A percentile compares a stretch with the other conserved stretches of the same genome.
Evolutionary conservation across 306 rosid genomes (phyloP).

Genomic region (Vigna unguiculata): DNA sequence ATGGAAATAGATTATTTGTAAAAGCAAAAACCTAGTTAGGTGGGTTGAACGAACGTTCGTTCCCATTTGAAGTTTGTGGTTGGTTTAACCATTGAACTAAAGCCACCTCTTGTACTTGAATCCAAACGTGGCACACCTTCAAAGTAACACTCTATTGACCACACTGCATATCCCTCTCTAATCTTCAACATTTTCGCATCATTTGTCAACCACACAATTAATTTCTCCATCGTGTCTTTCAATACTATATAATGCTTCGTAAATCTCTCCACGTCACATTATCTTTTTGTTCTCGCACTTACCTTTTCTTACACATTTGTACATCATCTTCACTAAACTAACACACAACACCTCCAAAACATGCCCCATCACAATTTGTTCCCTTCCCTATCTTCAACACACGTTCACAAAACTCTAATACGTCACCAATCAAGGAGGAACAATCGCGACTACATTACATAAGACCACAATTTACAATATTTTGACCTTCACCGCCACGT

Average conservation of each 20-base stretch:
- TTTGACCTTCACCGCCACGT: constrained; percentile 61
- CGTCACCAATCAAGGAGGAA: constrained; percentile 48
- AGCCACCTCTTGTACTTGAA: constrained; percentile 21
- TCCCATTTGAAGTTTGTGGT: not conserved
- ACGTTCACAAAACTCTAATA: constrained; percentile 54
- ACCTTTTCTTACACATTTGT: not conserved
- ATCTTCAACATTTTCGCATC: constrained; percentile 14
- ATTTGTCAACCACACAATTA: constrained; percentile 45
- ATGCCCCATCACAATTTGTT: constrained; percentile 38
- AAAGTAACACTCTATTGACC: constrained; percentile 35
- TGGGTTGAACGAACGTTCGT: not conserved
- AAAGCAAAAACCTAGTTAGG: constrained; percentile 25
- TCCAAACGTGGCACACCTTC: constrained; percentile 37
- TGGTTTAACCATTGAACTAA: constrained; percentile 13
- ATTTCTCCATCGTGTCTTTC: not conserved
- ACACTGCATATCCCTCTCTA: not conserved
- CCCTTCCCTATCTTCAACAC: constrained; percentile 40
- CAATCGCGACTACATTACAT: constrained; percentile 23
- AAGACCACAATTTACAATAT: constrained; percentile 15
- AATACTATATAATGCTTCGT: no score
- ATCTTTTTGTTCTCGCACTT: not conserved
- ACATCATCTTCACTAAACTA: no score
- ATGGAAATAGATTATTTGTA: not conserved
- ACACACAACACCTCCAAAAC: not conserved
- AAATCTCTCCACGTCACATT: constrained; percentile 42